A percentile compares a stretch with the other conserved stretches of the same genome.
Evolutionary conservation across 1,139 yeast species (phyloP).

Genomic region (Eremothecium cymbalariae): DNA sequence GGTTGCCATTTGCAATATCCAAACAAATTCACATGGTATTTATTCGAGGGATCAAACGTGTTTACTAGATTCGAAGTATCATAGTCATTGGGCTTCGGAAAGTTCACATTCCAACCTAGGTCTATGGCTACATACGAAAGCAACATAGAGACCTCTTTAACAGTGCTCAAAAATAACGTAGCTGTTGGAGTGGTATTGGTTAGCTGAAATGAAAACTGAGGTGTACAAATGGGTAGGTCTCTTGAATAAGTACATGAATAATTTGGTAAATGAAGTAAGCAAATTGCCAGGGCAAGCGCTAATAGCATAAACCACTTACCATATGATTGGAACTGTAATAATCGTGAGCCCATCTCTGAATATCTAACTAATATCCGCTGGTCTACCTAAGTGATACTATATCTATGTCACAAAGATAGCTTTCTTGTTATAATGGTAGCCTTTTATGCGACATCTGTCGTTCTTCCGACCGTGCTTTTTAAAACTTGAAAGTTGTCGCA

Average conservation of each 20-base stretch:
- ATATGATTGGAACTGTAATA: slow-evolving; percentile 5
- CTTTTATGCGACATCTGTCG: slow-evolving; percentile 3
- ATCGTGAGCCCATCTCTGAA: slow-evolving; percentile 4
- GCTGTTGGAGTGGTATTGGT: slow-evolving; percentile 36
- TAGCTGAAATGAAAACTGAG: slow-evolving; percentile 40
- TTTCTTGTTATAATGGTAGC: background rate
- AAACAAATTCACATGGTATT: slow-evolving; percentile 22
- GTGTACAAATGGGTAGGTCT: slow-evolving; percentile 34
- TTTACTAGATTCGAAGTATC: slow-evolving; percentile 25
- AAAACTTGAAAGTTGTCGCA: slow-evolving; percentile 1
- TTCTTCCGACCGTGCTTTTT: slow-evolving; percentile 4
- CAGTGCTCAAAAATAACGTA: slow-evolving; percentile 34
- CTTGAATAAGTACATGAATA: slow-evolving; percentile 28
- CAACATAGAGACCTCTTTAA: slow-evolving; percentile 45
- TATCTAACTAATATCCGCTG: background rate
- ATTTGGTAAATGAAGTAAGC: slow-evolving; percentile 27
- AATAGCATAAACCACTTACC: slow-evolving; percentile 6
- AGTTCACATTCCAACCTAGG: slow-evolving; percentile 32
- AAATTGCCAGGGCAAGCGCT: slow-evolving; percentile 14
- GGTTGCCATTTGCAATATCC: slow-evolving; percentile 25
- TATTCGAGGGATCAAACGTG: slow-evolving; percentile 20
- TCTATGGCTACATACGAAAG: slow-evolving; percentile 52
- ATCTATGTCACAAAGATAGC: slow-evolving; percentile 5
- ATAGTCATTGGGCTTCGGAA: slow-evolving; percentile 17
- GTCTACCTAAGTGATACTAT: background rate